These are phyloP conservation scores for Thozetella sp. DNA, from an alignment of 495 filamentous ascomycete species.

Conservation along the genomic window DNA sequence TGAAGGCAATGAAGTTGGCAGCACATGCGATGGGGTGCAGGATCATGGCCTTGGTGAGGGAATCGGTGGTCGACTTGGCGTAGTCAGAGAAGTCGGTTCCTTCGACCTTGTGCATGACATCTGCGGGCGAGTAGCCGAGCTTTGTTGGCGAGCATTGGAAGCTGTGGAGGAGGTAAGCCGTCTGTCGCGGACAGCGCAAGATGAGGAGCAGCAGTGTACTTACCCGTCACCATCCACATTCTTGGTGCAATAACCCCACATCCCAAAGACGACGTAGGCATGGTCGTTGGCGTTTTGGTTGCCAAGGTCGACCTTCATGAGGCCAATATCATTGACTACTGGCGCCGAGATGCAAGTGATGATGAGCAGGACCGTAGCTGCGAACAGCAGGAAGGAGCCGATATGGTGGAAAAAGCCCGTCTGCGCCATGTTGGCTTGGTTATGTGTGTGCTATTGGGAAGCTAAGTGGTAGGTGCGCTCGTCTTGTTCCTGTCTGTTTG, in stretches of 20 bases:
- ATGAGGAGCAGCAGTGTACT: conserved; percentile 1
- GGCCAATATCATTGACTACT: conserved; percentile 49
- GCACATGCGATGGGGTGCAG: conserved; percentile 62
- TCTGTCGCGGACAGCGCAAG: conserved; percentile 6
- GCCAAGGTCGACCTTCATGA: conserved; percentile 51
- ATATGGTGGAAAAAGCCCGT: conserved; percentile 59
- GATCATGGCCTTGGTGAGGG: conserved; percentile 58
- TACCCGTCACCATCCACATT: conserved; percentile 15
- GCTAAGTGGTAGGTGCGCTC: background rate
- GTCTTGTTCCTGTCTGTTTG: background rate
- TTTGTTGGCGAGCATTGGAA: conserved; percentile 42
- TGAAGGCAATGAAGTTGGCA: conserved; percentile 60
- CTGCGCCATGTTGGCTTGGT: conserved; percentile 32
- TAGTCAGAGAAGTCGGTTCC: conserved; percentile 40
- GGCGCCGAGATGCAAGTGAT: conserved; percentile 61
- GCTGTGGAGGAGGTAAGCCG: conserved; percentile 23
- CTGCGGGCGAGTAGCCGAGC: conserved; percentile 56
- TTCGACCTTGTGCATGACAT: conserved; percentile 36
- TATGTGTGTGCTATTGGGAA: background rate
- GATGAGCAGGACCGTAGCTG: conserved; percentile 54
- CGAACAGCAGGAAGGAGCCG: conserved; percentile 60
- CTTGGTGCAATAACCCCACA: conserved; percentile 56
- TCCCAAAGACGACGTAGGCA: conserved; percentile 53
- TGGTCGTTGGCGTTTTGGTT: conserved; percentile 10
- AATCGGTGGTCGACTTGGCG: conserved; percentile 39